A percentile compares a stretch with the other conserved stretches of the same genome.
Conservation (phyloP, 352 stramenopile species). For the Phytophthora pseudosyringae region DNA sequence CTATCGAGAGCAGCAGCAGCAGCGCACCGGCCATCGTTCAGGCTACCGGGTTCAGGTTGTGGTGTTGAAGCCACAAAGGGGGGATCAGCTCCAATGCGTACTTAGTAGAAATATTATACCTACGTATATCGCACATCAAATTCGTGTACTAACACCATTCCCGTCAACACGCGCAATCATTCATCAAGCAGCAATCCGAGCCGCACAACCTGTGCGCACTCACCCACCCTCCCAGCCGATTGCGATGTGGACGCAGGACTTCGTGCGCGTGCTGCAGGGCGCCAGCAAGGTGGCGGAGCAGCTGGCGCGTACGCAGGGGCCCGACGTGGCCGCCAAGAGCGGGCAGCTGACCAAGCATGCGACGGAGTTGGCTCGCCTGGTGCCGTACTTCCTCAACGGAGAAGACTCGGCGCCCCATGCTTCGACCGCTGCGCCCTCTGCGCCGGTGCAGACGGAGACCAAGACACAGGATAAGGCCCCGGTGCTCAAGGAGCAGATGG, state of each 20-base stretch:
- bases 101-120: constrained; percentile 4
- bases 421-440: neutral
- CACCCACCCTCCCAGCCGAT: too few species aligned
- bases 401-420: constrained; percentile 1
- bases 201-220: constrained; percentile 7
- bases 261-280: constrained; percentile 73
- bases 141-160: neutral
- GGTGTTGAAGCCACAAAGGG: constrained; percentile 5
- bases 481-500: constrained; percentile 10
- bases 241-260: constrained; percentile 77
- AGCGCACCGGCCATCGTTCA: constrained; percentile 36
- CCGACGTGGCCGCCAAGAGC: constrained; percentile 35
- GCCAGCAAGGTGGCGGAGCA: constrained; percentile 71
- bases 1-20: neutral
- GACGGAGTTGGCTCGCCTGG: constrained; percentile 51
- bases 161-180: constrained; percentile 23
- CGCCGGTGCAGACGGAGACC: constrained; percentile 2
- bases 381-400: constrained; percentile 52
- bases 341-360: constrained; percentile 50
- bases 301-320: constrained; percentile 44
- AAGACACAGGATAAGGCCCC: constrained; percentile 9
- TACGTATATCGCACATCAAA: constrained; percentile 9
- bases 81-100: constrained; percentile 9
- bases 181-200: constrained; percentile 22
- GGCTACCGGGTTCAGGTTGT: constrained; percentile 13